These are phyloP conservation scores for Apiotrichum akiyoshidainum DNA, from an alignment of 1,284 basidiomycete genomes.

Conservation along the genomic window DNA sequence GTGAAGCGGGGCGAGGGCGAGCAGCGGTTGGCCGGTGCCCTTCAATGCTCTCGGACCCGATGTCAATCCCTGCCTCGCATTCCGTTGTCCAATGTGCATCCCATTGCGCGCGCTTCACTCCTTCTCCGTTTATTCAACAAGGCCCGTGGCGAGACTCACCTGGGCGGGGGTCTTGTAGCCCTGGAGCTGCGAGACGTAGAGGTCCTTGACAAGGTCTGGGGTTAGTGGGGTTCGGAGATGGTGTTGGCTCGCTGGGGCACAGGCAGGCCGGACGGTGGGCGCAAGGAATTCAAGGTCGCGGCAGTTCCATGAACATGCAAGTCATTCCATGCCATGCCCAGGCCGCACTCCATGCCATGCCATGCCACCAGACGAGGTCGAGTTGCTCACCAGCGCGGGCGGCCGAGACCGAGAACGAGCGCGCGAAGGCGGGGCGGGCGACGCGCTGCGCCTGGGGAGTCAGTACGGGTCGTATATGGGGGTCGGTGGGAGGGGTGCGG, in stretches of 20 bases:
- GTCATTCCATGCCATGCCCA: no score
- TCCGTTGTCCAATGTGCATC: not conserved
- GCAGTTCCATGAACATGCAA: no score
- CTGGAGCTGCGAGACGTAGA: constrained; percentile 87
- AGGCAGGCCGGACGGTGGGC: not conserved
- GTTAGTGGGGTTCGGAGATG: not conserved
- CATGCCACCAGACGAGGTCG: no score
- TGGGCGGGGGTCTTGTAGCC: constrained; percentile 67
- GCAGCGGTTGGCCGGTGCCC: not conserved
- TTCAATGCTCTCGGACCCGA: not conserved
- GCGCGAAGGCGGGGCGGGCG: constrained; percentile 36
- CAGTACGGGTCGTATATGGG: not conserved
- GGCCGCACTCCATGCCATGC: no score
- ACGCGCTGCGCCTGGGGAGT: constrained; percentile 33
- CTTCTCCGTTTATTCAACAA: not conserved
- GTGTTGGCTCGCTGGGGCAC: not conserved
- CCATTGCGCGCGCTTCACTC: not conserved
- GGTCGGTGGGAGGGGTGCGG: not conserved
- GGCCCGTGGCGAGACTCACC: constrained; percentile 30
- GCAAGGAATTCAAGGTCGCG: no score
- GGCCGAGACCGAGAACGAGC: constrained; percentile 63
- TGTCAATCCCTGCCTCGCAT: not conserved
- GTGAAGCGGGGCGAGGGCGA: no score
- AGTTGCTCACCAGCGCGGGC: constrained; percentile 62
- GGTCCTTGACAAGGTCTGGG: constrained; percentile 84